phyloP scores from a whole-genome alignment of 208 protist species.

The Phytomonas francai region DNA sequence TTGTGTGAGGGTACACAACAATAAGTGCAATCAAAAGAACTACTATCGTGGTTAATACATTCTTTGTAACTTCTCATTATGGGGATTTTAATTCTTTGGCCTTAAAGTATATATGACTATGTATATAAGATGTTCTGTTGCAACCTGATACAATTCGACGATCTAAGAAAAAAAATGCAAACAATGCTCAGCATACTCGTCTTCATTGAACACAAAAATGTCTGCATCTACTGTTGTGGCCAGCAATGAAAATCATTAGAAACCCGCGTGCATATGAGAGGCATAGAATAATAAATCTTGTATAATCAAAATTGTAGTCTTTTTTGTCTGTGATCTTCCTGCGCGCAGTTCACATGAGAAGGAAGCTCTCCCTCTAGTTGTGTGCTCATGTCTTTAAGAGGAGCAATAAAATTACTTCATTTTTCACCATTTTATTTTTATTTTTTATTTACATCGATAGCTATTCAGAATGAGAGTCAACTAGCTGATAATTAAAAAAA shows the following conservation, averaged over 20 bases:
- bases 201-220: neutral
- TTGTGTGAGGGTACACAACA: neutral
- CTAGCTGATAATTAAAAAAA: neutral
- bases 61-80: neutral
- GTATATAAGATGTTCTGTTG: neutral
- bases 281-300: neutral
- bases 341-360: neutral
- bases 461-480: neutral
- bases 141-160: neutral
- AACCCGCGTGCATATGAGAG: neutral
- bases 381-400: neutral
- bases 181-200: neutral
- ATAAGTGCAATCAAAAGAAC: neutral
- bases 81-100: neutral
- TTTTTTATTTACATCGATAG: neutral
- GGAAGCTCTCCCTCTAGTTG: neutral
- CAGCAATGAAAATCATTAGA: neutral
- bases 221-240: neutral
- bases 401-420: neutral
- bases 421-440: neutral
- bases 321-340: neutral
- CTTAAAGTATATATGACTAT: neutral
- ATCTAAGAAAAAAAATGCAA: neutral
- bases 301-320: neutral
- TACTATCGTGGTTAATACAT: neutral